Evolutionary conservation across 2,329 filamentous ascomycete genomes (phyloP).

Genomic region (Ascomycota sp.): DNA sequence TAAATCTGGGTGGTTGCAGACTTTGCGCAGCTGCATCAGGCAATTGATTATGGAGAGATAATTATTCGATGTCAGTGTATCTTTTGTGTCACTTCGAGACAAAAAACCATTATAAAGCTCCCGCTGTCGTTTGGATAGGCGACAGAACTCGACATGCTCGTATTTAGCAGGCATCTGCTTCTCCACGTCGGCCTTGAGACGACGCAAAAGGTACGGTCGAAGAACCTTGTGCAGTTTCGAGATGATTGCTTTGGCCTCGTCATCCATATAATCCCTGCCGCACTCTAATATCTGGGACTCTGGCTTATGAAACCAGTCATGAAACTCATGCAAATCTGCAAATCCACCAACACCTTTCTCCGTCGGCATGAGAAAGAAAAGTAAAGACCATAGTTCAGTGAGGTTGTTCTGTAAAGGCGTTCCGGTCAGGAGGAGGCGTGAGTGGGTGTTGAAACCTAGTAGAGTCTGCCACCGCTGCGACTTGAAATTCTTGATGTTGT

Average conservation of each 20-base stretch:
- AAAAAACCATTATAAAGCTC: conserved; percentile 95
- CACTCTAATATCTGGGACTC: conserved; percentile 93
- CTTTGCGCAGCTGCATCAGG: conserved; percentile 88
- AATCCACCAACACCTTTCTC: conserved; percentile 75
- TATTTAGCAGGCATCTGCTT: conserved; percentile 98
- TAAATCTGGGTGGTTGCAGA: conserved; percentile 93
- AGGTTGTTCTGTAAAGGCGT: conserved; percentile 94
- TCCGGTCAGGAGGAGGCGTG: conserved; percentile 70
- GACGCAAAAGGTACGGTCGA: conserved; percentile 70
- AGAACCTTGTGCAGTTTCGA: conserved; percentile 84
- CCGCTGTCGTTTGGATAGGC: conserved; percentile 80
- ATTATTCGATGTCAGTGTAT: conserved; percentile 76
- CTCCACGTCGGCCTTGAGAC: conserved; percentile 88
- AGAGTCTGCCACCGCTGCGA: conserved; percentile 92
- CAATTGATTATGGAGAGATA: conserved; percentile 97
- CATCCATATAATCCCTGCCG: conserved; percentile 79
- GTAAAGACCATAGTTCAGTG: conserved; percentile 84
- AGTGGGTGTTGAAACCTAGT: conserved; percentile 75
- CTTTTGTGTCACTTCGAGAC: conserved; percentile 68
- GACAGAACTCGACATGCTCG: conserved; percentile 89
- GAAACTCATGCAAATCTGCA: conserved; percentile 85
- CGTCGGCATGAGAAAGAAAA: conserved; percentile 91
- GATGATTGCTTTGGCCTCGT: conserved; percentile 79
- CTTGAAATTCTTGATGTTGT: conserved; percentile 99
- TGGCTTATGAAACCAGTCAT: conserved; percentile 84